Conservation (phyloP, 2,329 filamentous ascomycete genomes). For the Trichoderma guizhouense region DNA sequence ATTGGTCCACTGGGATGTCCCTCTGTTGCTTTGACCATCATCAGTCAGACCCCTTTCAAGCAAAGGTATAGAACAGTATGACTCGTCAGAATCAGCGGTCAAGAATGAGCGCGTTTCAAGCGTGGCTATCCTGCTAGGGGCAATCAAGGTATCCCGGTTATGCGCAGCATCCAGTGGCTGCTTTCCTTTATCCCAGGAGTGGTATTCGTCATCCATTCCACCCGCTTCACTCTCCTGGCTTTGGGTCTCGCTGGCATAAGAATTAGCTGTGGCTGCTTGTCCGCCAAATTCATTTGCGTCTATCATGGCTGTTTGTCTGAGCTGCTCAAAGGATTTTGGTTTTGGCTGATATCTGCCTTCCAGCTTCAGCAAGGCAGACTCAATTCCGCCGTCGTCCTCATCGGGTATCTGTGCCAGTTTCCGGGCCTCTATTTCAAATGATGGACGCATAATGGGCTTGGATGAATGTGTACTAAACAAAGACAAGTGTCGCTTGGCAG, state of each 20-base stretch:
- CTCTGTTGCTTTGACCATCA: constrained; percentile 43
- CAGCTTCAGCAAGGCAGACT: constrained; percentile 86
- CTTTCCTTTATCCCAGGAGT: background rate
- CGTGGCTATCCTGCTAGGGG: background rate
- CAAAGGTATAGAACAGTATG: constrained; percentile 73
- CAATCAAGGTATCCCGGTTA: constrained; percentile 1
- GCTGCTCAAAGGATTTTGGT: constrained; percentile 32
- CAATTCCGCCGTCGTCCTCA: constrained; percentile 78
- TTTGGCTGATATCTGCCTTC: constrained; percentile 77
- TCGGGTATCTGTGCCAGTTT: constrained; percentile 86
- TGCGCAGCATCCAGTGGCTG: background rate
- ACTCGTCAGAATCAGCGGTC: constrained; percentile 64
- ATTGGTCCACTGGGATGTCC: constrained; percentile 50
- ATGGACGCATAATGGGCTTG: constrained; percentile 63
- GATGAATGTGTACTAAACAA: constrained; percentile 61
- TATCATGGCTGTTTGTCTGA: constrained; percentile 4
- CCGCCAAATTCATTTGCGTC: constrained; percentile 5
- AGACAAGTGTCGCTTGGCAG: constrained; percentile 47
- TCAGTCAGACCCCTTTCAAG: constrained; percentile 64
- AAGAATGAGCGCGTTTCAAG: constrained; percentile 47
- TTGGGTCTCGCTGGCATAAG: background rate
- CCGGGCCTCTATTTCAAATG: constrained; percentile 85
- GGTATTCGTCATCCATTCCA: background rate
- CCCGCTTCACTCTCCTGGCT: background rate
- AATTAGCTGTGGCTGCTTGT: background rate